Evolutionary conservation across 192 early-diverging fungal species (phyloP).

Genomic region (Coemansia sp.): DNA sequence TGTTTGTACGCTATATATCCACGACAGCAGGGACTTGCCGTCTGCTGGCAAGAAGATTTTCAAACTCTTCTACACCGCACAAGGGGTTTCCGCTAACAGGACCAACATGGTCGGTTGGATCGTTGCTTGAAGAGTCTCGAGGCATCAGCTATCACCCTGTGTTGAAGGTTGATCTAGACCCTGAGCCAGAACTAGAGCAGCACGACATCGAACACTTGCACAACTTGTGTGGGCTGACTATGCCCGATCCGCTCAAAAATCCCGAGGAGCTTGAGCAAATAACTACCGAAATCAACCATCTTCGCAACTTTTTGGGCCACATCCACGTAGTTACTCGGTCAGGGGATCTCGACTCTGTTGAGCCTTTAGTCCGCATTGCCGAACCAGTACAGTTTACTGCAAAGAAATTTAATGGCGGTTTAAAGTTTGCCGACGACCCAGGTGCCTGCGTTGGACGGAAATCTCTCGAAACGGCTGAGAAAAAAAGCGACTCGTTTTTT

Average conservation of each 20-base stretch:
- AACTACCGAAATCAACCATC: constrained; percentile 29
- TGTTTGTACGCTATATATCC: neutral
- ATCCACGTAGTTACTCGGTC: constrained; percentile 19
- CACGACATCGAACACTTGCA: constrained; percentile 24
- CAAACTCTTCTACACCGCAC: neutral
- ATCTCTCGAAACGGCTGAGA: constrained; percentile 12
- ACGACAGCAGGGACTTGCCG: neutral
- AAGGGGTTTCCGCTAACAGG: constrained; percentile 17
- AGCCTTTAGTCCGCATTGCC: constrained; percentile 33
- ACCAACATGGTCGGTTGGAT: constrained; percentile 26
- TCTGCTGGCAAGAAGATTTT: neutral
- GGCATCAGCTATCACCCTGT: neutral
- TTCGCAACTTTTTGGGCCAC: constrained; percentile 44
- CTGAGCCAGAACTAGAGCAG: constrained; percentile 7
- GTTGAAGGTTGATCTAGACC: neutral
- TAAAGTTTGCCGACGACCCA: constrained; percentile 1
- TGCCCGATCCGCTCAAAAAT: constrained; percentile 19
- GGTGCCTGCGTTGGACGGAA: constrained; percentile 11
- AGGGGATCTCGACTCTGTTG: constrained; percentile 20
- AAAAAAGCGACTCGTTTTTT: constrained; percentile 27
- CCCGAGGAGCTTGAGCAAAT: constrained; percentile 9
- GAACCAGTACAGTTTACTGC: constrained; percentile 32
- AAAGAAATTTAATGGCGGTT: constrained; percentile 5
- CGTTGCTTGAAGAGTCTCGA: constrained; percentile 16
- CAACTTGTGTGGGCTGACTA: constrained; percentile 26